Evolutionary conservation across 257 asterid genomes (phyloP).

Genomic region (Penstemon newberryi): DNA sequence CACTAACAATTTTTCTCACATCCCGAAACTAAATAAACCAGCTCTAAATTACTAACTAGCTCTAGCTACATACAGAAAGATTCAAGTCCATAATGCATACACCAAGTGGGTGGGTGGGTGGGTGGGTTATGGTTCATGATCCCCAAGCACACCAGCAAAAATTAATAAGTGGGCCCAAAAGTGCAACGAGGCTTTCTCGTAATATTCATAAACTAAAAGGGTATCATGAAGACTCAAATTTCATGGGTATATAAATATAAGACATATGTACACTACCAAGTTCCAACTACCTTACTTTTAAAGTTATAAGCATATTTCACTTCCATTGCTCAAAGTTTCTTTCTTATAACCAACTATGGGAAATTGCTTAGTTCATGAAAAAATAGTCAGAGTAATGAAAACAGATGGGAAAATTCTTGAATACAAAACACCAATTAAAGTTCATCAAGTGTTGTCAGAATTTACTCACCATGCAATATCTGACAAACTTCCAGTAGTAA

Average conservation of each 20-base stretch:
- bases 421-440: conserved; percentile 59
- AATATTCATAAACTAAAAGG: conserved; percentile 39
- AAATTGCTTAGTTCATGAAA: conserved; percentile 58
- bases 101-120: conserved; percentile 11
- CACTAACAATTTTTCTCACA: neutral
- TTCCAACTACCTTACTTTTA: conserved; percentile 19
- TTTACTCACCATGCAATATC: conserved; percentile 57
- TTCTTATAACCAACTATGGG: conserved; percentile 53
- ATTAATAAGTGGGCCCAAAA: conserved; percentile 46
- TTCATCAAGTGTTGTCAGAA: conserved; percentile 52
- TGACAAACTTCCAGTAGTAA: conserved; percentile 47
- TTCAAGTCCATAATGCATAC: conserved; percentile 17
- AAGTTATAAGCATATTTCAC: conserved; percentile 23
- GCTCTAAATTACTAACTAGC: conserved; percentile 5
- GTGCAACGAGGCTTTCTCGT: conserved; percentile 32
- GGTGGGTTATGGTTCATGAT: conserved; percentile 4
- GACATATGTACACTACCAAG: conserved; percentile 3
- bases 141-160: conserved; percentile 20
- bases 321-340: conserved; percentile 12
- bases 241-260: conserved; percentile 40
- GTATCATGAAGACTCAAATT: conserved; percentile 21
- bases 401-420: conserved; percentile 70
- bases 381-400: conserved; percentile 52
- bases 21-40: conserved; percentile 12
- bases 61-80: conserved; percentile 4